Conservation (phyloP, 2,329 filamentous ascomycete species). For the Ascochyta lentis region DNA sequence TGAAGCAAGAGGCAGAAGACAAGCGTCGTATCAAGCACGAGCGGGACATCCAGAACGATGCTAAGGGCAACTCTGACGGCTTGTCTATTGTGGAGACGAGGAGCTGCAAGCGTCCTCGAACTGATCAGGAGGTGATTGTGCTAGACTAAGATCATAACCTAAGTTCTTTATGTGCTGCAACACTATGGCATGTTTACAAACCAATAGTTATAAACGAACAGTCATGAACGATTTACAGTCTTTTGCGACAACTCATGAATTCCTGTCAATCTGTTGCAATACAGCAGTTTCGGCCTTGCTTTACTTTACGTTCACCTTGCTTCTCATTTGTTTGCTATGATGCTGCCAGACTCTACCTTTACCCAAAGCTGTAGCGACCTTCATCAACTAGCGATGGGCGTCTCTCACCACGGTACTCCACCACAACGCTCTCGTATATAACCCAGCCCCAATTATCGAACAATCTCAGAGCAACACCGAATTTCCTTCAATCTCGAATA, state of each 20-base stretch:
- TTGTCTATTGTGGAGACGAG: not conserved
- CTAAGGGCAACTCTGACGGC: not conserved
- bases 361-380: no score
- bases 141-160: not conserved
- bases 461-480: not conserved
- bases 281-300: no score
- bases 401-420: no score
- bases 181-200: not conserved
- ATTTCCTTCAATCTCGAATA: no score
- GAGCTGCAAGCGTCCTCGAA: not conserved
- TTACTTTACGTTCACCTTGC: no score
- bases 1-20: conserved; percentile 2
- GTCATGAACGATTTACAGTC: not conserved
- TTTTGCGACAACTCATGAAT: no score
- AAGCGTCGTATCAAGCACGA: conserved; percentile 17
- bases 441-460: not conserved
- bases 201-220: no score
- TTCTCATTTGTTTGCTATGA: no score
- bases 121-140: not conserved
- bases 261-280: no score
- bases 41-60: not conserved
- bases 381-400: no score
- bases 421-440: no score
- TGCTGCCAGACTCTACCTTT: no score
- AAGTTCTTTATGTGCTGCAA: not conserved